A percentile compares a stretch with the other conserved stretches of the same genome.
These are phyloP conservation scores for Cyclocybe aegerita DNA, from an alignment of 768 basidiomycete species.

Conservation along the genomic window DNA sequence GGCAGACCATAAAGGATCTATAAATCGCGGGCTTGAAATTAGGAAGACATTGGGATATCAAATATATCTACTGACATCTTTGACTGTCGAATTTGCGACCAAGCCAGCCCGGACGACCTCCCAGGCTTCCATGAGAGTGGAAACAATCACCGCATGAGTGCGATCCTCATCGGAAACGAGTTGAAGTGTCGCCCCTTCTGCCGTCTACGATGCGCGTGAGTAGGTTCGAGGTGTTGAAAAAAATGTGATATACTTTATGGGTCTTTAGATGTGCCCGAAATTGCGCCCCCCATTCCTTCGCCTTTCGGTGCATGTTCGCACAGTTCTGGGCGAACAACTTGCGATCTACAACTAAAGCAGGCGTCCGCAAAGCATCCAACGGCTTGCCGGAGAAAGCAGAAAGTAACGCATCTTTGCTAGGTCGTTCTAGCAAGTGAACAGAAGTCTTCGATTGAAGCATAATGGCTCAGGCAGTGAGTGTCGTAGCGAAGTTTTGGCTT, in stretches of 20 bases:
- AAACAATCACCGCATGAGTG: slow-evolving; percentile 69
- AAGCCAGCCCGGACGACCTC: slow-evolving; percentile 65
- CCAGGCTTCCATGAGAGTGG: slow-evolving; percentile 85
- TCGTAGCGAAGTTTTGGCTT: too few relatives aligned
- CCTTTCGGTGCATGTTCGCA: slow-evolving; percentile 65
- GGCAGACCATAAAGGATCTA: slow-evolving; percentile 86
- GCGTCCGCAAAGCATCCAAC: slow-evolving; percentile 64
- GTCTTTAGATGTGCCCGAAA: slow-evolving; percentile 88
- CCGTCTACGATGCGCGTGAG: slow-evolving; percentile 47
- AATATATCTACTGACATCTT: slow-evolving; percentile 59
- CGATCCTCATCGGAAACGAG: slow-evolving; percentile 51
- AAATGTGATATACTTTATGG: slow-evolving; percentile 54
- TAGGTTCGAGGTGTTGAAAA: neutral
- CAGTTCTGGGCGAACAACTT: slow-evolving; percentile 73
- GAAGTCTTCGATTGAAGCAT: slow-evolving; percentile 23
- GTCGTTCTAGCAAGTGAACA: slow-evolving; percentile 20
- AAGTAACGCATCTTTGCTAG: slow-evolving; percentile 49
- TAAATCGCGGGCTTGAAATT: neutral
- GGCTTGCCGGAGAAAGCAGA: slow-evolving; percentile 57
- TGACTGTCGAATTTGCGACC: slow-evolving; percentile 69
- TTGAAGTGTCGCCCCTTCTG: slow-evolving; percentile 73
- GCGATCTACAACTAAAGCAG: slow-evolving; percentile 77
- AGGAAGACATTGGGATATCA: neutral
- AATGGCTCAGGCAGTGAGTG: slow-evolving; percentile 11
- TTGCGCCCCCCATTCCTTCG: slow-evolving; percentile 61